phyloP scores from a whole-genome alignment of 257 asterid species.

The Apocynum venetum region DNA sequence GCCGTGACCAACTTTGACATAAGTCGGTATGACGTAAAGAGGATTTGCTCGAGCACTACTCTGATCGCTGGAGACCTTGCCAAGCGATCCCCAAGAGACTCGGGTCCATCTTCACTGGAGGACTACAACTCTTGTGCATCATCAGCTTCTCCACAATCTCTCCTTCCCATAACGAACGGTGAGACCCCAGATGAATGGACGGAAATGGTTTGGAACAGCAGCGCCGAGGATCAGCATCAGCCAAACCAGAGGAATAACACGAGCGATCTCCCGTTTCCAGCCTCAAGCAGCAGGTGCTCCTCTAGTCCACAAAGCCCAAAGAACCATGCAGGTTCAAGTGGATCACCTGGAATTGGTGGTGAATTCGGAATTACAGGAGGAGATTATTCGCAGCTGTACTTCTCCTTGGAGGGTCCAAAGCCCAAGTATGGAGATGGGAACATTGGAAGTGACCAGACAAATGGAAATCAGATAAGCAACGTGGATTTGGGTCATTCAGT shows the following conservation, averaged over 20 bases:
- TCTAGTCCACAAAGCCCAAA: slow-evolving; percentile 26
- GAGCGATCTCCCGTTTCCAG: slow-evolving; percentile 14
- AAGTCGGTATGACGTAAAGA: slow-evolving; percentile 61
- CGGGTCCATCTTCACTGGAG: slow-evolving; percentile 25
- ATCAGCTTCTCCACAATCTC: slow-evolving; percentile 38
- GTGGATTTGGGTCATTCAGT: slow-evolving; percentile 39
- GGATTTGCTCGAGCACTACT: slow-evolving; percentile 77
- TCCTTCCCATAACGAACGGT: slow-evolving; percentile 37
- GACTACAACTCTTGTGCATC: slow-evolving; percentile 51
- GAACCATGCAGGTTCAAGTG: slow-evolving; percentile 5
- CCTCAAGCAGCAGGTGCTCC: slow-evolving; percentile 17
- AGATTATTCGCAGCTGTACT: slow-evolving; percentile 31
- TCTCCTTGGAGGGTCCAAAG: slow-evolving; percentile 26
- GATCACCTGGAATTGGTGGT: slow-evolving; percentile 23
- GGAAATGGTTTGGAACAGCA: slow-evolving; percentile 43
- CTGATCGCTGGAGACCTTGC: slow-evolving; percentile 67
- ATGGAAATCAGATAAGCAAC: slow-evolving; percentile 21
- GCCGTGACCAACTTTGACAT: slow-evolving; percentile 84
- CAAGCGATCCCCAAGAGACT: slow-evolving; percentile 52
- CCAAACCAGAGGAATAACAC: slow-evolving; percentile 1
- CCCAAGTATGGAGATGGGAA: slow-evolving; percentile 30
- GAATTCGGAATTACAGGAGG: slow-evolving; percentile 29
- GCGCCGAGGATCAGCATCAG: slow-evolving; percentile 15
- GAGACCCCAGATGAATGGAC: slow-evolving; percentile 34
- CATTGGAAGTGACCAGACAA: slow-evolving; percentile 14